Base-by-base conservation (phyloP, 768 basidiomycete species). In the Trametes gibbosa region DNA sequence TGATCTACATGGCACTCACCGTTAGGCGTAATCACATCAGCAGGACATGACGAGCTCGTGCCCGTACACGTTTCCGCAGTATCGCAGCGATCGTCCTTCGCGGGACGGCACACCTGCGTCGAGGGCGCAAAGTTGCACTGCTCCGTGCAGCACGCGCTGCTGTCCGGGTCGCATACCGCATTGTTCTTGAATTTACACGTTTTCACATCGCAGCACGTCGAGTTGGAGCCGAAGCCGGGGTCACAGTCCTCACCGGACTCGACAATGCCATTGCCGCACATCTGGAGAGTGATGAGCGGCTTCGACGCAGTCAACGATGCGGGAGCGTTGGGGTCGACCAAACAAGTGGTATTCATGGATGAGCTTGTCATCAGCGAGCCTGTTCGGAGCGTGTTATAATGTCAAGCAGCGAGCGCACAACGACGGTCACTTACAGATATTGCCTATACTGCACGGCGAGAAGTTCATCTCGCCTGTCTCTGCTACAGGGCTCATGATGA, bases 171-270 rank as follows among this genome's bases (percentile, higher is more conserved):
- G 70, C 93, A 96, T 2, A 85, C 79, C 2, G 93, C 87, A 29
- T 82, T 83, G 24, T 72, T 62, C 48, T 69, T 81, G 78, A 93
- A 90, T 73, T 90, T 90, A 78, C 90, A 92, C 10, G 86, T 87
- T 21, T 74, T 65, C 3, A 82, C 63, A 72, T 95, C 84, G 76
- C 92, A 95, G 74, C 92, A 95, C 2, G 79, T 73, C 5, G 84
- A 84, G 42, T 76, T 75, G 12, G 77, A 68, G 53, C 83, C 86
- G 35, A 69, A 65, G 29, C 89, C 89, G 0, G 92, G 92, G 72
- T 96, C 92, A 69, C 93, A 95, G 39, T 95, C 89, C 74, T 96
- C 93, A 29, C 90, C 92, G 0, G 66, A 70, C 69, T 91, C 90
- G 51, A 90, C 84, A 61, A 92, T 91, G 50, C 90, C 90, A 71